Evolutionary conservation across 495 filamentous ascomycete genomes (phyloP), one percentile per base, ranked within the genome.

Genomic region (Jackrogersella multiformis): DNA sequence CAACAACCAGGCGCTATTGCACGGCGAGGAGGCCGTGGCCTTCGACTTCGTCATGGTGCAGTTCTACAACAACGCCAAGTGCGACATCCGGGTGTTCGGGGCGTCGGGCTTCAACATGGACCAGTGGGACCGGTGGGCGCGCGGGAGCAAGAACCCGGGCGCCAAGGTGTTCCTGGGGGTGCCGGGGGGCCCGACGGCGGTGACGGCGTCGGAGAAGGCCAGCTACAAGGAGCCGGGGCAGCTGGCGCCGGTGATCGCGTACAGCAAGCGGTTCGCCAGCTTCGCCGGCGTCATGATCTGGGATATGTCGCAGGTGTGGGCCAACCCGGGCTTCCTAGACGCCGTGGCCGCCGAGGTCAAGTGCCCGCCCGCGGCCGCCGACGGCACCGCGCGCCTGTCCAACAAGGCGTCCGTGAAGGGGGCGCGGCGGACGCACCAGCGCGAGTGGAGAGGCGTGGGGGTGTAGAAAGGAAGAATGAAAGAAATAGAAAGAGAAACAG

Each of bases 221-320:
- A 88, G 87, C 0, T 91, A 90, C 66, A 62, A 85, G 12, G 66
- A 76, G 0, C 76, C 81, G 0, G 66, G 70, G 5, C 61, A 76
- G 42, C 73, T 91, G 13, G 69, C 66, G 4, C 68, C 77, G 26
- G 79, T 87, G n/a, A 81, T 88, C 36, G 51, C 75, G 16, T 86
- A 85, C 61, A 72, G 76, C 61, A 79, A 84, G 76, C 69, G 71
- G 20, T 87, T 85, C 67, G 61, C 74, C 0, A 88, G 84, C 70
- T 88, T 90, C 61, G 88, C 87, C 3, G 89, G 89, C 12, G 84
- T 90, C 4, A 90, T 90, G 89, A 76, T 89, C 62, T 91, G 88
- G 89, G 89, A 92, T 79, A 82, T 82, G 56, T 83, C 76, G 7
- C 87, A 89, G 74, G 84, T 84, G 5, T 84, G 83, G 59, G 76